Base-by-base conservation (phyloP, 73 alveolate species). In the Tetrahymena elliotti region DNA sequence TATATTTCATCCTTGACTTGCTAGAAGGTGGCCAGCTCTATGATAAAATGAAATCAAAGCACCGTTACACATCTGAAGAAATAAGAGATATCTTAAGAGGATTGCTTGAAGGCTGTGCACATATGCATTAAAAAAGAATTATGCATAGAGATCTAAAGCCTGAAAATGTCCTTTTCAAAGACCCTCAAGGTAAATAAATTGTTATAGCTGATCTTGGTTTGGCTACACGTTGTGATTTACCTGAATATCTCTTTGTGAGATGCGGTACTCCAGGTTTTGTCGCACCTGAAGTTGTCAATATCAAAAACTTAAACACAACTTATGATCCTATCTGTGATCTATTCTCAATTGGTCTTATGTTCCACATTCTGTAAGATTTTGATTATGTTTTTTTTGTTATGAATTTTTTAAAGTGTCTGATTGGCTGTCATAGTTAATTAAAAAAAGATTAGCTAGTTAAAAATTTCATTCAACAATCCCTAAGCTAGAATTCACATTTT, bases 91-190 rank as follows among this genome's bases (percentile, higher is more conserved):
- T 98, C 68, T 93, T 98, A 84, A 84, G 94, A 53, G 96, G 97
- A 93, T 95, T 98, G 16, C 96, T 98, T 35, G 96, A 96, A 93
- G 99, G 99, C 20, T 94, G 98, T 36, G 96, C 97, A 24, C 96
- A 97, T 84, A 96, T 98, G 82, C 99, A 98, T 93, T 92, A 97
- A 22, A 95, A 97, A 83, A 95, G 97, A 37, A 98, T 98, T 33
- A 98, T 99, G 83, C 99, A 99, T 93, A 96, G 99, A 96, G 99
- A 99, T 97, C 96, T 99, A 20, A 99, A 99, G 95, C 98, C 99
- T 47, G 99, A 99, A 93, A 99, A 99, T 96, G 98, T 99, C 38
- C 96, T 99, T 93, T 97, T 98, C 92, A 93, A 95, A 84, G 84
- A 94, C n/a, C 39, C 88, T 22, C 84, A 52, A 84, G 92, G 96